These are phyloP conservation scores for Fragaria nilgerrensis DNA, from an alignment of 306 rosid genomes.

Conservation along the genomic window DNA sequence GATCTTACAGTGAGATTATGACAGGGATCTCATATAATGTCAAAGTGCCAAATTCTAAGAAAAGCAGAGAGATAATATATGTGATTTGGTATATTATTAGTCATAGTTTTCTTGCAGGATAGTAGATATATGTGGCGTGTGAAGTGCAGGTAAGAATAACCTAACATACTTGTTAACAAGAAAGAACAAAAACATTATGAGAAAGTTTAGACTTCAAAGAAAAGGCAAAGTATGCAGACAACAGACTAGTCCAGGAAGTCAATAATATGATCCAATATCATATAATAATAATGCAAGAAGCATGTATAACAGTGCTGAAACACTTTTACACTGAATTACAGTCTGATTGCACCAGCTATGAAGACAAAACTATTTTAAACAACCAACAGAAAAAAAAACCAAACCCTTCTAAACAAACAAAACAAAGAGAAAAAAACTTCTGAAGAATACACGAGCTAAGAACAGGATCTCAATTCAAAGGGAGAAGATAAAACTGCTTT, in stretches of 20 bases:
- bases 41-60: not conserved
- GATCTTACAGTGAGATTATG: not conserved
- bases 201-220: not conserved
- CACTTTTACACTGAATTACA: not conserved
- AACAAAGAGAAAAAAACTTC: not conserved
- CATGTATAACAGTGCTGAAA: not conserved
- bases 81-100: not conserved
- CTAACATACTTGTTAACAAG: slow-evolving; percentile 16
- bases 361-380: not conserved
- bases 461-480: not conserved
- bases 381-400: not conserved
- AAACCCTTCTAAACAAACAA: not conserved
- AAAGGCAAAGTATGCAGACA: not conserved
- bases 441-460: too few relatives aligned
- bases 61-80: not conserved
- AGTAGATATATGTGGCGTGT: not conserved
- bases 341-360: not conserved
- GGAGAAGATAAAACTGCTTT: not conserved
- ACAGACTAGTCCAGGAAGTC: not conserved
- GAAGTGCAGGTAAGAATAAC: not conserved
- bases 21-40: not conserved
- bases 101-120: not conserved
- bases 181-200: not conserved
- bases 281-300: not conserved
- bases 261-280: not conserved